Conservation (phyloP, 2,329 filamentous ascomycete genomes). For the Intubia oerlemansii region DNA sequence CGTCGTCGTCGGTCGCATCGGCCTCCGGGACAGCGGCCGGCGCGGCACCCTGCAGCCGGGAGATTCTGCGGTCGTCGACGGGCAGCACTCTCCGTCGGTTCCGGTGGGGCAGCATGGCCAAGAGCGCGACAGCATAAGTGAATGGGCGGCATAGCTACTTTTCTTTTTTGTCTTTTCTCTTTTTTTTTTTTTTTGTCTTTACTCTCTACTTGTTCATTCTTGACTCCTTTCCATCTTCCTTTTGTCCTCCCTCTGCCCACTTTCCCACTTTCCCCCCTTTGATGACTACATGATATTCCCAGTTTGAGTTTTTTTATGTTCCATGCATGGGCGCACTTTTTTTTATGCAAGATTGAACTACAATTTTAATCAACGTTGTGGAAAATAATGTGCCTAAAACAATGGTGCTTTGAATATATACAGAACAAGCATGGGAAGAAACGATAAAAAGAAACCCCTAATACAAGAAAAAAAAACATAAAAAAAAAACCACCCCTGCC, state of each 20-base stretch:
- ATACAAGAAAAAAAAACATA: not conserved
- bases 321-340: not conserved
- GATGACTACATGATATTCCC: not conserved
- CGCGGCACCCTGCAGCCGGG: conserved; percentile 27
- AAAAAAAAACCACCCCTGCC: too few species aligned
- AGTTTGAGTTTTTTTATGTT: not conserved
- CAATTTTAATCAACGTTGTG: not conserved
- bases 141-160: too few species aligned
- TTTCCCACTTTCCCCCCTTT: too few species aligned
- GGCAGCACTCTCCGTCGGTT: conserved; percentile 29
- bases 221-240: too few species aligned
- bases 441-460: not conserved
- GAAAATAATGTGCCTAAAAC: too few species aligned
- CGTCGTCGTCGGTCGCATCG: conserved; percentile 15
- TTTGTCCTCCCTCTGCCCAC: too few species aligned
- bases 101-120: conserved; percentile 29
- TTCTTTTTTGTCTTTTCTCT: not conserved
- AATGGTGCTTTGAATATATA: too few species aligned
- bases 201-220: not conserved
- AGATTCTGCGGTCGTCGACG: conserved; percentile 27
- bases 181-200: conserved; percentile 1
- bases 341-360: not conserved
- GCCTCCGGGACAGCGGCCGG: conserved; percentile 18
- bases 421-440: too few species aligned
- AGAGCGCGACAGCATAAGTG: conserved; percentile 26